These are phyloP conservation scores for Cajanus cajan DNA, from an alignment of 306 rosid genomes.

Conservation along the genomic window DNA sequence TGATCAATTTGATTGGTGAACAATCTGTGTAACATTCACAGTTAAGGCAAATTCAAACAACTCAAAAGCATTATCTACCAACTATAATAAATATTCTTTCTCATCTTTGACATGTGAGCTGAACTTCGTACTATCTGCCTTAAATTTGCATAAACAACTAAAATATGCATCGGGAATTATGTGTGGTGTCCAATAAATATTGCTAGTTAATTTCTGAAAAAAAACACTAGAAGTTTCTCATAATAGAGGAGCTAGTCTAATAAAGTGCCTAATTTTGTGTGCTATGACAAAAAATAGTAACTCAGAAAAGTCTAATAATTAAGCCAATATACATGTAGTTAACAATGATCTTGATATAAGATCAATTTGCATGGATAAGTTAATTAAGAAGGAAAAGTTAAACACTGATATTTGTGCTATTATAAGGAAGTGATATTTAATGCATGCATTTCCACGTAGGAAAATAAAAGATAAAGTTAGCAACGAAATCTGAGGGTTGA, in stretches of 20 bases:
- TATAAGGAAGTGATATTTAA: not conserved
- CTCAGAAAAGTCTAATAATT: not conserved
- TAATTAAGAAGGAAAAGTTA: not conserved
- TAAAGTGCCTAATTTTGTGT: not conserved
- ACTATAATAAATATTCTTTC: not conserved
- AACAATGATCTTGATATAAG: not conserved
- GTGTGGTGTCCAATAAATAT: constrained; percentile 29
- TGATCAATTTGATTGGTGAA: not conserved
- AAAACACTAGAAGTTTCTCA: not conserved
- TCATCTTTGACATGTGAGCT: not conserved
- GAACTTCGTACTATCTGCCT: not conserved
- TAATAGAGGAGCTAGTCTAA: not conserved
- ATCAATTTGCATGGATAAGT: not conserved
- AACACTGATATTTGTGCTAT: not conserved
- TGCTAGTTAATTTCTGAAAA: not conserved
- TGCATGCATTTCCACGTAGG: constrained; percentile 3
- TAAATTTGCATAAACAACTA: not conserved
- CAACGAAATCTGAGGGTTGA: constrained; percentile 34
- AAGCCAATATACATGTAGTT: not conserved
- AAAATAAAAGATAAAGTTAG: not conserved
- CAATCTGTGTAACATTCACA: not conserved
- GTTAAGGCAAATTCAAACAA: not conserved
- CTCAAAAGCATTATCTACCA: constrained; percentile 11
- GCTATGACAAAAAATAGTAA: not conserved
- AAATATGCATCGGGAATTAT: not conserved